Evolutionary conservation across 2,329 filamentous ascomycete species (phyloP), one percentile per base, ranked within the genome.

Genomic region (Elsinoe necatrix): DNA sequence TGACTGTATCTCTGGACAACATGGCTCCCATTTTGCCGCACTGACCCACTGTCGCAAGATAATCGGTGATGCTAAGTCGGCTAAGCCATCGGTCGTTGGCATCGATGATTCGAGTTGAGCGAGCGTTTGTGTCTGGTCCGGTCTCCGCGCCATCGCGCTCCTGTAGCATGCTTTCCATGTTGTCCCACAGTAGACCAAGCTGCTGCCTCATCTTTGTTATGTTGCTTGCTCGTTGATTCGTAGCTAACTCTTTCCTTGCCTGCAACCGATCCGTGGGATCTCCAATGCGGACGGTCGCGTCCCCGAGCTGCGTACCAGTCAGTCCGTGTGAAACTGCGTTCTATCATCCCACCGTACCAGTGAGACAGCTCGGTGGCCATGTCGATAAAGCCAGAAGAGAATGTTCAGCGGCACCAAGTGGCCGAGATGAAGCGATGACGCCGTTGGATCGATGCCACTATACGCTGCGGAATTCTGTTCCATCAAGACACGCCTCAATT

Each of bases 401-500:
- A 86, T 81, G 88, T 93, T 93, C 56, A 92, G 76, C 20, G 89
- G 86, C 12, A 93, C 75, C 4, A 95, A 76, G 66, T 95, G 87
- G 58, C 89, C 89, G 47, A 93, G 76, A 65, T 95, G 89, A 58
- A 93, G 74, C 1, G 88, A 93, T 57, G 81, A 76, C 12, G 87
- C 87, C 0, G 89, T 93, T 4, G 89, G 87, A 66, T 95, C 89
- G 65, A 93, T 81, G 63, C 89, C 89, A 55, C 88, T 85, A 65
- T 95, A 95, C 58, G 80, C 84, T 60, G 84, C 85, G 63, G 89
- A 81, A 60, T 84, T 77, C 66, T 83, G 84, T 23, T 73, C 69
- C 4, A 77, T 79, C 73, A 93, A 79, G 20, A 87, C 74, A 61
- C 79, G 77, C 54, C 83, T 78, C 64, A 92, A 78, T 43, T 75